These are phyloP conservation scores for Panicum hallii DNA, from an alignment of 202 grass and related monocot genomes.

Conservation along the genomic window DNA sequence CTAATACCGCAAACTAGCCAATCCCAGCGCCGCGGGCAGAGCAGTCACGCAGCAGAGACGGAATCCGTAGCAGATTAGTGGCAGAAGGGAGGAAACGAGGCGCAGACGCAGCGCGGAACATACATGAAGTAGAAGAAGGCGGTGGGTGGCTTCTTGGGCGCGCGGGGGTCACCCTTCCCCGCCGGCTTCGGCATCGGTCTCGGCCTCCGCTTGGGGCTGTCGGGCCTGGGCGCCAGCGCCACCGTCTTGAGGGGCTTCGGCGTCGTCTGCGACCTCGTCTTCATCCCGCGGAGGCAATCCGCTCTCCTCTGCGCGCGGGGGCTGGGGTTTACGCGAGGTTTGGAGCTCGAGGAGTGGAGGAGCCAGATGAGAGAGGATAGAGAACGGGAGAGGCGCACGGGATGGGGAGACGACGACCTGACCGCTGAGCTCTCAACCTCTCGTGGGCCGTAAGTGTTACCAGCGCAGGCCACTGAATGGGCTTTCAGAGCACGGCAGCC, in stretches of 20 bases:
- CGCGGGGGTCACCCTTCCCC: conserved; percentile 64
- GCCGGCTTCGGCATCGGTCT: conserved; percentile 26
- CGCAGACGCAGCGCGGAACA: neutral
- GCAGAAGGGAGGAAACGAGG: neutral
- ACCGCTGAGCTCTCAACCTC: neutral
- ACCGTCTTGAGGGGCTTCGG: conserved; percentile 60
- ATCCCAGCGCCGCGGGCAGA: neutral
- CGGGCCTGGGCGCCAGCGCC: conserved; percentile 28
- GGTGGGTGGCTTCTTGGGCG: conserved; percentile 68
- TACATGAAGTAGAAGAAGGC: conserved; percentile 98
- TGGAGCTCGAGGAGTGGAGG: neutral
- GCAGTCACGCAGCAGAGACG: neutral
- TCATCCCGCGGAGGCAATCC: conserved; percentile 50
- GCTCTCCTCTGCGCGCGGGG: neutral
- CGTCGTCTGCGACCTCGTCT: conserved; percentile 71
- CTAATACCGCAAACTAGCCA: neutral
- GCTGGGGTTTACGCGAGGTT: conserved; percentile 8
- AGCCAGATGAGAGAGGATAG: neutral
- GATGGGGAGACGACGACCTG: neutral
- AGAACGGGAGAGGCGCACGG: neutral
- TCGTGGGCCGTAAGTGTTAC: neutral
- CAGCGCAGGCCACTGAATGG: neutral
- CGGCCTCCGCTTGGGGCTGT: conserved; percentile 47
- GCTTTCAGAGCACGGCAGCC: neutral
- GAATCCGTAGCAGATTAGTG: neutral